Conservation (phyloP, 2,329 filamentous ascomycete genomes). For the Penicillium sp. region DNA sequence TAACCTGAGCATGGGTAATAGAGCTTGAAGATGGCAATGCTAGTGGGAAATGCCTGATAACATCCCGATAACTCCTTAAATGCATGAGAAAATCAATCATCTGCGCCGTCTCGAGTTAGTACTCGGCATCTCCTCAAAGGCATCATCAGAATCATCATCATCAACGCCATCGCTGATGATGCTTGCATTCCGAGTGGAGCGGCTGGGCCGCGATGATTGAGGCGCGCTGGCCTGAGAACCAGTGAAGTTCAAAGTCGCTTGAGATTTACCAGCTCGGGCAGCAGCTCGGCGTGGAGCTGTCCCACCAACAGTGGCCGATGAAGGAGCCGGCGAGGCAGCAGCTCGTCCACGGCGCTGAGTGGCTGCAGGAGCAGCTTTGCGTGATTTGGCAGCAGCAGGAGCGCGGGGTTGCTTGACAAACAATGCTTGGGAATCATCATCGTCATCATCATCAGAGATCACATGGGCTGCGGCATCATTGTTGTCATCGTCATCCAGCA, state of each 20-base stretch:
- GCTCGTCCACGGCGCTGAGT: slow-evolving; percentile 30
- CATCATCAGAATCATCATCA: slow-evolving; percentile 45
- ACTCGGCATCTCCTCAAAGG: slow-evolving; percentile 46
- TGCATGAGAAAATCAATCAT: slow-evolving; percentile 13
- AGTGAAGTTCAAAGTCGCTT: slow-evolving; percentile 47
- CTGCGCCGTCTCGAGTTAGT: slow-evolving; percentile 26
- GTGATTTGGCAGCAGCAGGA: slow-evolving; percentile 26
- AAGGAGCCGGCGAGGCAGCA: slow-evolving; percentile 35
- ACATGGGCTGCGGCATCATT: slow-evolving; percentile 30
- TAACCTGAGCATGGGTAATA: no score
- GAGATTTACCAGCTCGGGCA: slow-evolving; percentile 33
- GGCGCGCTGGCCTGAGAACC: slow-evolving; percentile 39
- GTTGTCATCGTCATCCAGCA: slow-evolving; percentile 39
- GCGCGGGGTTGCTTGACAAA: slow-evolving; percentile 43
- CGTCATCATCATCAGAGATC: slow-evolving; percentile 33
- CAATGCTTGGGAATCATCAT: slow-evolving; percentile 42
- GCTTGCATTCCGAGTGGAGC: slow-evolving; percentile 37
- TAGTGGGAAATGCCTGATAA: neutral
- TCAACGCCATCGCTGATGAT: slow-evolving; percentile 44
- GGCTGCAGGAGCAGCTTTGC: slow-evolving; percentile 26
- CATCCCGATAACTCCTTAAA: slow-evolving; percentile 3
- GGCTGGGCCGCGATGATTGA: slow-evolving; percentile 30
- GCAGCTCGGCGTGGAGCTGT: slow-evolving; percentile 29
- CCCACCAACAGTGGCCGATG: slow-evolving; percentile 33
- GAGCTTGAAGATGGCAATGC: neutral